Evolutionary conservation across 352 stramenopile genomes (phyloP).

Genomic region (Globisporangium viniferum): DNA sequence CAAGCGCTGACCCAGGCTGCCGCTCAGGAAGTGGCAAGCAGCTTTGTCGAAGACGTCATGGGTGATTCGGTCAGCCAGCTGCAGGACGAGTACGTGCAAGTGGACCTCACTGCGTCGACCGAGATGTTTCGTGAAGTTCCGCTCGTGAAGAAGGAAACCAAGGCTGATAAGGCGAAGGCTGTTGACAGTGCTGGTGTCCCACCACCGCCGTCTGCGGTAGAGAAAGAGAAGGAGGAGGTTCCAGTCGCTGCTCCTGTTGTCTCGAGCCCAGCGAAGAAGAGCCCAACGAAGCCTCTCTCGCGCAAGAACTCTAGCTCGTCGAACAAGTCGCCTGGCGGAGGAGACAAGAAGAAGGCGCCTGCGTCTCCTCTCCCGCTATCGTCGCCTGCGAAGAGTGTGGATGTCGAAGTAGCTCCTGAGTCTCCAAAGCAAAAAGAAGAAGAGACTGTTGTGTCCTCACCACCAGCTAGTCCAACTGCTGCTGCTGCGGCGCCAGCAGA

Average conservation of each 20-base stretch:
- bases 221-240: constrained; percentile 10
- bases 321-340: constrained; percentile 19
- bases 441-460: constrained; percentile 3
- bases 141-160: constrained; percentile 12
- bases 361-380: not conserved
- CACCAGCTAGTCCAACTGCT: constrained; percentile 6
- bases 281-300: constrained; percentile 17
- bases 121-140: constrained; percentile 28
- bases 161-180: constrained; percentile 1
- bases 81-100: constrained; percentile 65
- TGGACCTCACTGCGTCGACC: constrained; percentile 55
- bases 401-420: constrained; percentile 24
- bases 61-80: constrained; percentile 41
- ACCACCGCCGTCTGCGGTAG: not conserved
- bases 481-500: not conserved
- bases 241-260: not conserved
- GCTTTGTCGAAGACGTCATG: constrained; percentile 44
- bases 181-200: not conserved
- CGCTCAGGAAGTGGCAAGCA: constrained; percentile 31
- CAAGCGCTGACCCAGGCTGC: constrained; percentile 20
- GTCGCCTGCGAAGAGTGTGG: constrained; percentile 7
- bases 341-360: constrained; percentile 23
- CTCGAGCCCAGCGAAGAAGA: constrained; percentile 16
- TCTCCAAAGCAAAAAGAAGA: constrained; percentile 27
- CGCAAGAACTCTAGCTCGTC: constrained; percentile 26